Percentiles rank a stretch among this genome's conserved stretches.
Evolutionary conservation across 768 basidiomycete species (phyloP).

Genomic region (Tricholoma hemisulphureum): DNA sequence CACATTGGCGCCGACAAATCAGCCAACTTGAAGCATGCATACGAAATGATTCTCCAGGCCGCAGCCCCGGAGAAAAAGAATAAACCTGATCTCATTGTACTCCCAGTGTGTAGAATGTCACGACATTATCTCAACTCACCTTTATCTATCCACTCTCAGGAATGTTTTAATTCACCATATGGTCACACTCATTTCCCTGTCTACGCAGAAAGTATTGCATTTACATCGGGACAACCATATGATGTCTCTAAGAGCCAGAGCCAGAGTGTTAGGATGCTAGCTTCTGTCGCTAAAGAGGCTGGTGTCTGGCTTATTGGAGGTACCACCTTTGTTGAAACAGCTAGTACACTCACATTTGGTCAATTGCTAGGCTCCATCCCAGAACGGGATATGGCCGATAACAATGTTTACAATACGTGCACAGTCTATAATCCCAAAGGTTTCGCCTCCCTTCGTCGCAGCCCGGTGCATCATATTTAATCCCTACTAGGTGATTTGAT

Average conservation of each 20-base stretch:
- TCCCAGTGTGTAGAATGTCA: constrained; percentile 61
- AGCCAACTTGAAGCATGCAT: constrained; percentile 80
- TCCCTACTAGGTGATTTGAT: constrained; percentile 71
- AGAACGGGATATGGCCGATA: constrained; percentile 61
- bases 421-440: constrained; percentile 87
- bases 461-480: background rate
- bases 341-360: background rate
- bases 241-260: constrained; percentile 56
- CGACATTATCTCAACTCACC: background rate
- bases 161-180: constrained; percentile 89
- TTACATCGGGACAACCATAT: constrained; percentile 54
- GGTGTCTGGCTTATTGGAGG: constrained; percentile 93
- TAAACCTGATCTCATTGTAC: constrained; percentile 78
- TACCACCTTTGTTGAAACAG: constrained; percentile 19
- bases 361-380: constrained; percentile 86
- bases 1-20: constrained; percentile 65
- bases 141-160: constrained; percentile 41
- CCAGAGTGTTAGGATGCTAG: constrained; percentile 80
- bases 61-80: constrained; percentile 35
- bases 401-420: constrained; percentile 88
- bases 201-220: constrained; percentile 80
- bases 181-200: constrained; percentile 77
- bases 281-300: constrained; percentile 72
- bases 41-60: constrained; percentile 75
- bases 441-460: constrained; percentile 16